Conservation (phyloP, 2,329 filamentous ascomycete genomes). For the Cryoendolithus antarcticus region DNA sequence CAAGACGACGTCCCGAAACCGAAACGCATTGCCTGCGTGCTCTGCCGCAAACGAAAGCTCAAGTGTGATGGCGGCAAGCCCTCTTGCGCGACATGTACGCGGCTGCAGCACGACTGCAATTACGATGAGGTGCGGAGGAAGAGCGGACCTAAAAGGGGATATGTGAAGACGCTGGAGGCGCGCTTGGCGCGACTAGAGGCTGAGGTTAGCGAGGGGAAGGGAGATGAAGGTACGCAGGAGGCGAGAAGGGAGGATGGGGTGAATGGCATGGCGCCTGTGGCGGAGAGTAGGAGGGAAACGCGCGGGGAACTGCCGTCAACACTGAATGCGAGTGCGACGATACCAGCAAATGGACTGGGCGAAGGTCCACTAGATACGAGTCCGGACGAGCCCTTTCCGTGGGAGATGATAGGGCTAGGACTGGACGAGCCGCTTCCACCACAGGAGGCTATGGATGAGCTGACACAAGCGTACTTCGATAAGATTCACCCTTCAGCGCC, state of each 20-base stretch:
- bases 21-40: constrained; percentile 87
- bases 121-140: constrained; percentile 91
- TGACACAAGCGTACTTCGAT: constrained; percentile 80
- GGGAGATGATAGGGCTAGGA: constrained; percentile 76
- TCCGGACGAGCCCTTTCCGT: constrained; percentile 43
- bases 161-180: constrained; percentile 88
- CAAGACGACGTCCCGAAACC: constrained; percentile 34
- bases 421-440: constrained; percentile 71
- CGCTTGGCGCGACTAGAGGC: constrained; percentile 71
- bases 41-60: constrained; percentile 85
- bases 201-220: neutral
- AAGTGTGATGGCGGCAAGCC: constrained; percentile 78
- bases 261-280: constrained; percentile 19
- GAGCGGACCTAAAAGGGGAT: constrained; percentile 86
- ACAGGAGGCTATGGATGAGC: constrained; percentile 69
- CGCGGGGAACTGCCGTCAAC: constrained; percentile 1
- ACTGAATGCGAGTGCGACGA: too few relatives aligned
- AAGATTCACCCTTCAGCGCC: constrained; percentile 78
- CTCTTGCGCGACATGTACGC: constrained; percentile 75
- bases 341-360: neutral
- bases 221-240: constrained; percentile 2
- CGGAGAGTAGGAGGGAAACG: constrained; percentile 18
- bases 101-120: constrained; percentile 75
- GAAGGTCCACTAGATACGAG: constrained; percentile 1
- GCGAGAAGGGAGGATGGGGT: constrained; percentile 32